Evolutionary conservation across 2,329 filamentous ascomycete genomes (phyloP).

Genomic region (Emergomyces pasteurianus): DNA sequence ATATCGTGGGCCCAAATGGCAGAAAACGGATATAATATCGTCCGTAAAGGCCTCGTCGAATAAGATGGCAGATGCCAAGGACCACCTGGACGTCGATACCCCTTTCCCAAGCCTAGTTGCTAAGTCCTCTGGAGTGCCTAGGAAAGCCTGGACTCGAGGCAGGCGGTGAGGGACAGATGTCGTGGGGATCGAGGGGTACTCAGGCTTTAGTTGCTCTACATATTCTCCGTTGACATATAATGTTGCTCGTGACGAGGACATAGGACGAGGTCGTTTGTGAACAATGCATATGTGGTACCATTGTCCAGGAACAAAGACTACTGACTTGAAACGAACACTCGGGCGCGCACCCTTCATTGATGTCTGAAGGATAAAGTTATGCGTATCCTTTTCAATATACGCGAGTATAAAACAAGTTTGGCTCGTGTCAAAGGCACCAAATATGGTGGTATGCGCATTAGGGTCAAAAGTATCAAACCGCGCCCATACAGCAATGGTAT

Average conservation of each 20-base stretch:
- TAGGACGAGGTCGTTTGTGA: slow-evolving; percentile 65
- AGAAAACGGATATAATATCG: slow-evolving; percentile 82
- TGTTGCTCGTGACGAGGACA: slow-evolving; percentile 66
- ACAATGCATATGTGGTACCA: slow-evolving; percentile 95
- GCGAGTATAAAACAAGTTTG: slow-evolving; percentile 90
- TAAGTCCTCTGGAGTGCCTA: slow-evolving; percentile 84
- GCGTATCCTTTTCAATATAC: slow-evolving; percentile 87
- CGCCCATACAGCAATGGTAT: slow-evolving; percentile 84
- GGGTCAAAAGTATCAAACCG: slow-evolving; percentile 77
- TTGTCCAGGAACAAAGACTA: slow-evolving; percentile 57
- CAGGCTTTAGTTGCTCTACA: slow-evolving; percentile 78
- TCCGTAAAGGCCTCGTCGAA: slow-evolving; percentile 82
- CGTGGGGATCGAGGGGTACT: slow-evolving; percentile 69
- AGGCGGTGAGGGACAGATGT: slow-evolving; percentile 40
- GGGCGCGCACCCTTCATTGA: slow-evolving; percentile 76
- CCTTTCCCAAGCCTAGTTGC: slow-evolving; percentile 63
- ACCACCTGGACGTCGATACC: slow-evolving; percentile 69
- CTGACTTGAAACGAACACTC: slow-evolving; percentile 85
- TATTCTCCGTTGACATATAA: slow-evolving; percentile 91
- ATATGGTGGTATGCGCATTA: slow-evolving; percentile 81
- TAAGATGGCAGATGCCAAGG: slow-evolving; percentile 76
- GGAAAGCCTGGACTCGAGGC: slow-evolving; percentile 70
- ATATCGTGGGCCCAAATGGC: slow-evolving; percentile 79
- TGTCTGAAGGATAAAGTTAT: slow-evolving; percentile 90
- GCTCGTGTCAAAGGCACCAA: slow-evolving; percentile 82